Evolutionary conservation across 2,329 filamentous ascomycete species (phyloP), one percentile per base, ranked within the genome.

Genomic region (Exserohilum turcica): DNA sequence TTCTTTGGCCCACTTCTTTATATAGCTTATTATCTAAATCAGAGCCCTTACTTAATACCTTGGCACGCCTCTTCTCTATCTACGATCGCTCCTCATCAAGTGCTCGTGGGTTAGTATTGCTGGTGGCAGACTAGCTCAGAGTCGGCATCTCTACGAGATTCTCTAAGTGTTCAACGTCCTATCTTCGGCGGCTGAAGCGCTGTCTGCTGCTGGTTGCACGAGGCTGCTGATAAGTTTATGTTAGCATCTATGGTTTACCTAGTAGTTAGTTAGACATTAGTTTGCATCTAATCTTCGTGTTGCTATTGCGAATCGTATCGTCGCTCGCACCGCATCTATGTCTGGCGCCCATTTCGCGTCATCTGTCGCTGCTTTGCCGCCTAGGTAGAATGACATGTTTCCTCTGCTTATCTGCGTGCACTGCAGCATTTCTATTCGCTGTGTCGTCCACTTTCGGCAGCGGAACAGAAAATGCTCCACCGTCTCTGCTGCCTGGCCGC

Each of bases 91-190:
- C 36, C 29, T 44, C 29, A 28, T 51, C 37, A 35, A 18, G 21
- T 21, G 28, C 48, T 51, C 39, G 39, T 51, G 29, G 48, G 40
- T 51, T 51, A 51, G 48, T 51, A 44, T 28, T 44, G 40, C 32
- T 44, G 39, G 37, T 43, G 29, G 49, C 43, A 52, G 49, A 31
- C 49, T 47, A 10, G 43, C 49, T 47, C 35, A 43, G 36, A 52
- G 43, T 47, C 6, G 19, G 35, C 16, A 32, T 32, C 29, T 32
- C 29, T 32, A 32, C 29, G 29, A 32, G 29, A 32, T 52, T 47
- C 49, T 52, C 49, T 31, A 52, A 52, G 49, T 52, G 49, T 52
- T 52, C 49, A 52, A 16, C 49, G 43, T 52, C 43, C 43, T 47
- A 52, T 52, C 49, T 47, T 47, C 49, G 36, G 49, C 43, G 36